Base-by-base conservation (phyloP, 1,284 basidiomycete genomes). In the Trichosporon coremiiforme region DNA sequence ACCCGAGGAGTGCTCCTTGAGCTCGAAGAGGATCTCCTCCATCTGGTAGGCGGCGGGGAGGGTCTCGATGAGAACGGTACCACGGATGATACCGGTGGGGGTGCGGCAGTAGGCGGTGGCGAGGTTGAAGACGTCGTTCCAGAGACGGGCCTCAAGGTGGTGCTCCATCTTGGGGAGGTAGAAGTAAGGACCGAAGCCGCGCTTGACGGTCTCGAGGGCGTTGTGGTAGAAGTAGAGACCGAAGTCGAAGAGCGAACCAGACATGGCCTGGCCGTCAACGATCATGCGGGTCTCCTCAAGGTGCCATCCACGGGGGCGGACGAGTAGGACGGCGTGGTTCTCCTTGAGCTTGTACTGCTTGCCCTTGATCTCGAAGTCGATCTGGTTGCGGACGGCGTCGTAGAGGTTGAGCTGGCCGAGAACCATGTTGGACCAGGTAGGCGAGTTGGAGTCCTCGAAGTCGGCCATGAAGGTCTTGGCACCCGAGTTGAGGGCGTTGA, bases 161-260 rank as follows among this genome's bases (percentile, higher is more conserved):
- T 96, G 94, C 85, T 99, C 97, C 94, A 99, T 98, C 88, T 99
- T 99, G 75, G 97, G 97, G 35, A 99, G 90, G 85, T 99, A 99
- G 85, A 96, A 99, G 86, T 99, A 99, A n/a, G 97, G 97, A 9
- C 97, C 97, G 64, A 81, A 88, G 36, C 95, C 97, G 69, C 91
- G 88, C 75, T 90, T 89, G 81, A 96, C 87, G 78, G 94, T 90
- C 79, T 98, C 94, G 62, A 91, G 87, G 31, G 95, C 96, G 81
- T 98, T 99, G 88, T 98, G 93, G 87, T 91, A 98, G 86, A 99
- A 98, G 86, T 92, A 98, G 77, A 99, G 87, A 38, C 90, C 96
- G 83, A 99, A 99, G 85, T 99, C 97, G 83, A 99, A 99, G 73
- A 99, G 87, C 35, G 92, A 92, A 45, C 90, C 97, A 1, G 96